Evolutionary conservation across 306 rosid genomes (phyloP).

Genomic region (Dalbergia cochinchinensis): DNA sequence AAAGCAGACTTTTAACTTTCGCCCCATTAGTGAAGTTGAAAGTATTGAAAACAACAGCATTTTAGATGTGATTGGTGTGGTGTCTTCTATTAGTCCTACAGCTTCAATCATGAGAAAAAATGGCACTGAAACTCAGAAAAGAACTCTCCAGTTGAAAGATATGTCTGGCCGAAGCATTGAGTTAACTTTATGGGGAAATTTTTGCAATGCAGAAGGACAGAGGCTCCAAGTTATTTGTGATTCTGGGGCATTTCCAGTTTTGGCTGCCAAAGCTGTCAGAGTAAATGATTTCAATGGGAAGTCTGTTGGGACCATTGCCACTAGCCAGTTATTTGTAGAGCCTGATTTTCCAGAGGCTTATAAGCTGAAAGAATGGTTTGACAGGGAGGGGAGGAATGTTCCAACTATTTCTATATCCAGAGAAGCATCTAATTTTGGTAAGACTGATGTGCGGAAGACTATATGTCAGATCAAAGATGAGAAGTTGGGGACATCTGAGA

Average conservation of each 20-base stretch:
- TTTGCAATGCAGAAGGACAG: slow-evolving; percentile 81
- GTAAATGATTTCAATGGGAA: slow-evolving; percentile 89
- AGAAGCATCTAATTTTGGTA: slow-evolving; percentile 58
- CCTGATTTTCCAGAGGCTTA: slow-evolving; percentile 71
- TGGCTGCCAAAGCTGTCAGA: slow-evolving; percentile 80
- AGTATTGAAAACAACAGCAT: slow-evolving; percentile 68
- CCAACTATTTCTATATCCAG: slow-evolving; percentile 74
- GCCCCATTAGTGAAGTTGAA: slow-evolving; percentile 70
- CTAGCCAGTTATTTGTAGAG: slow-evolving; percentile 79
- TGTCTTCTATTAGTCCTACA: slow-evolving; percentile 70
- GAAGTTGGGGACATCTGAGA: slow-evolving; percentile 88
- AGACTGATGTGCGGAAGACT: slow-evolving; percentile 68
- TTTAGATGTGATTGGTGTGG: slow-evolving; percentile 83
- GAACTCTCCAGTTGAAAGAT: slow-evolving; percentile 89
- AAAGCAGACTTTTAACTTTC: slow-evolving; percentile 68
- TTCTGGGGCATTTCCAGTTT: slow-evolving; percentile 75
- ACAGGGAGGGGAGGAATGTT: slow-evolving; percentile 74
- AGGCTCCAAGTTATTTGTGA: slow-evolving; percentile 78
- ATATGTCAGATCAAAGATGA: slow-evolving; percentile 89
- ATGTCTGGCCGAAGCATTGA: slow-evolving; percentile 82
- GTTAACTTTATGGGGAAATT: slow-evolving; percentile 83
- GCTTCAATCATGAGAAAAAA: slow-evolving; percentile 79
- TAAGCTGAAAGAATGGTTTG: slow-evolving; percentile 73
- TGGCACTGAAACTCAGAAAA: slow-evolving; percentile 85
- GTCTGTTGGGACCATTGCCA: slow-evolving; percentile 71